Evolutionary conservation across 23 red algal genomes (phyloP), one percentile per base, ranked within the genome.

Genomic region (Gracilaria domingensis): DNA sequence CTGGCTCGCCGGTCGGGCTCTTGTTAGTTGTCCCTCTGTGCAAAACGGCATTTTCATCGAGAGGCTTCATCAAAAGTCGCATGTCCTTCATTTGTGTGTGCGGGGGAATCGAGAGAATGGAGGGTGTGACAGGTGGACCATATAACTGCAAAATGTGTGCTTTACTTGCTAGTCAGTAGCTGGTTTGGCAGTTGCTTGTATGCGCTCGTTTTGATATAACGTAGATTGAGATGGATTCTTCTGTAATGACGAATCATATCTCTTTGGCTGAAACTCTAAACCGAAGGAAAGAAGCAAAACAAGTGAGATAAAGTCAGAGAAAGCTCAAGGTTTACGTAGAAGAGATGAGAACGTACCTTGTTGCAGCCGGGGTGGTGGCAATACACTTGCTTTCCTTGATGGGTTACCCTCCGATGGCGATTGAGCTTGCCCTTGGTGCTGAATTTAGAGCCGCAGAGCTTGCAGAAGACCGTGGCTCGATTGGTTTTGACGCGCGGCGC

Each of bases 211-310:
- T 45, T 45, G 5, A 7, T 58, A 16, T 12, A 58, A 18, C 54
- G 65, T 26, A 70, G 1, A 8, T 70, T 70, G 65, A 70, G 65
- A 39, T 88, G 84, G 12, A 88, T 66, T 21, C 84, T 35, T 23
- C 84, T 26, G n/a, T 67, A 66, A 77, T 88, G 84, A 29, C 84
- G 84, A 13, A 23, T 57, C 28, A 88, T 30, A 76, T 88, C 84
- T 14, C 67, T 24, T 42, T 88, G 84, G 26, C 84, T 88, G 69
- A 88, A 88, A 36, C 59, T 72, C 84, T 88, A 77, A 18, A n/a
- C n/a, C 26, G 14, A 39, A 2, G 14, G 39, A 47, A 83, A 64
- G 42, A 45, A 45, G 42, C 5, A 45, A 11, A 45, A 45, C 5
- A 45, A 45, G 42, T 11, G 42, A 45, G 42, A 11, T 11, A 45